These are phyloP conservation scores for Alternaria sp. DNA, from an alignment of 2,329 filamentous ascomycete species.

Conservation along the genomic window DNA sequence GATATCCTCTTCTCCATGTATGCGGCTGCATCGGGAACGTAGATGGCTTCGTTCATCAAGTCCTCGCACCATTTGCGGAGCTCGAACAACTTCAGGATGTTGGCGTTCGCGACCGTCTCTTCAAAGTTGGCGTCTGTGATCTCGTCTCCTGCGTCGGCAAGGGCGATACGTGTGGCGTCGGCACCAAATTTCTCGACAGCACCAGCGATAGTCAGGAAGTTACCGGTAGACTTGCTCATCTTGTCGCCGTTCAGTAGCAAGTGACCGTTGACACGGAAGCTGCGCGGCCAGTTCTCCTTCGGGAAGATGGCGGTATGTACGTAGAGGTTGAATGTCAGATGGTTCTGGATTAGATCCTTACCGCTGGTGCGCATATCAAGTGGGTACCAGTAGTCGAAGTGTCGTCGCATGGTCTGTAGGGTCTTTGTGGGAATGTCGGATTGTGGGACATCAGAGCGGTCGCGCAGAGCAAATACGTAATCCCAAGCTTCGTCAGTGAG, in stretches of 20 bases:
- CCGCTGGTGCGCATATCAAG: conserved; percentile 86
- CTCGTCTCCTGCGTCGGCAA: conserved; percentile 93
- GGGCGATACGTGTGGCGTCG: conserved; percentile 86
- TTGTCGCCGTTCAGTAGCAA: conserved; percentile 95
- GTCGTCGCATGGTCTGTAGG: conserved; percentile 81
- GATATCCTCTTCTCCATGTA: conserved; percentile 52
- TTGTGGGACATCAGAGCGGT: conserved; percentile 71
- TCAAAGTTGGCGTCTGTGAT: conserved; percentile 98
- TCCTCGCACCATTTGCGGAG: conserved; percentile 94
- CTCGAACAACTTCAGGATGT: conserved; percentile 82
- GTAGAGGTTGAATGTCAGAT: conserved; percentile 95
- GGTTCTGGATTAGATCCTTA: conserved; percentile 76
- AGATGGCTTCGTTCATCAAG: conserved; percentile 67
- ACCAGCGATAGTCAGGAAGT: conserved; percentile 91
- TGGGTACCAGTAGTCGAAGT: conserved; percentile 98
- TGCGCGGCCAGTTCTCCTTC: conserved; percentile 84
- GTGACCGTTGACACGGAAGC: conserved; percentile 89
- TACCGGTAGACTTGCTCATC: conserved; percentile 97
- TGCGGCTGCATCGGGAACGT: conserved; percentile 52
- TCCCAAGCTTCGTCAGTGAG: conserved; percentile 98
- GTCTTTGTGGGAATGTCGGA: conserved; percentile 76
- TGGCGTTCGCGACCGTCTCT: conserved; percentile 90
- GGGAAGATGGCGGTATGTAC: conserved; percentile 90
- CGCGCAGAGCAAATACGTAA: conserved; percentile 83
- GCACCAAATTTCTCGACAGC: conserved; percentile 91